Evolutionary conservation across 306 rosid species (phyloP), one percentile per base, ranked within the genome.

Genomic region (Sesbania bispinosa): DNA sequence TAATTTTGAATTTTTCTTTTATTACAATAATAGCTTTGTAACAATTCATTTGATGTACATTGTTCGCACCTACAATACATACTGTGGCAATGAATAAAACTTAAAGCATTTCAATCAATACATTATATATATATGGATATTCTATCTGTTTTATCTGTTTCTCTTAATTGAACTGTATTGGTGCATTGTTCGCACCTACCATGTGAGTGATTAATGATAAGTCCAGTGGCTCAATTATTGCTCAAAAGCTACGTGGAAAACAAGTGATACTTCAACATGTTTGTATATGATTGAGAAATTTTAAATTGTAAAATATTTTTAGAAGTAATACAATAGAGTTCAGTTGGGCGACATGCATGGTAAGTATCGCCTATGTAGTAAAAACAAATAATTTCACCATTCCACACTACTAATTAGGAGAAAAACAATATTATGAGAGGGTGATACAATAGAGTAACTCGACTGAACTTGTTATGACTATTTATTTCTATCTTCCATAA

Each of bases 401-500:
- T 33, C 77, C 32, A 21, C 18, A 1, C 61, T 13, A 71, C 63
- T 62, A 36, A 39, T 52, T 38, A 13, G 7, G 13, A 43, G 47
- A 57, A 20, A n/a, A 3, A 62, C 23, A 59, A 32, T 32, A 39
- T 10, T 27, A 42, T 21, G 42, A 23, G 46, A 35, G 70, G 36
- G 26, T 7, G 14, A 35, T 21, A 58, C 54, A 65, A 73, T 15
- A n/a, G 20, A 43, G 30, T 27, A 63, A 48, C 69, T 50, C 2
- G 8, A 36, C 18, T 1, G 11, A 19, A 50, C 51, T 30, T n/a
- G 8, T n/a, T 32, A 7, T 33, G 77, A 16, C 4, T 29, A 58
- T 65, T 80, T 74, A 29, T 62, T 82, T 75, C 30, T 69, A 58
- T 58, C 58, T 69, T 58, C 51, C 41, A 57, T 47, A 38, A 57